Evolutionary conservation across 2,329 filamentous ascomycete genomes (phyloP), one percentile per base, ranked within the genome.

Genomic region (Colletotrichum horii): DNA sequence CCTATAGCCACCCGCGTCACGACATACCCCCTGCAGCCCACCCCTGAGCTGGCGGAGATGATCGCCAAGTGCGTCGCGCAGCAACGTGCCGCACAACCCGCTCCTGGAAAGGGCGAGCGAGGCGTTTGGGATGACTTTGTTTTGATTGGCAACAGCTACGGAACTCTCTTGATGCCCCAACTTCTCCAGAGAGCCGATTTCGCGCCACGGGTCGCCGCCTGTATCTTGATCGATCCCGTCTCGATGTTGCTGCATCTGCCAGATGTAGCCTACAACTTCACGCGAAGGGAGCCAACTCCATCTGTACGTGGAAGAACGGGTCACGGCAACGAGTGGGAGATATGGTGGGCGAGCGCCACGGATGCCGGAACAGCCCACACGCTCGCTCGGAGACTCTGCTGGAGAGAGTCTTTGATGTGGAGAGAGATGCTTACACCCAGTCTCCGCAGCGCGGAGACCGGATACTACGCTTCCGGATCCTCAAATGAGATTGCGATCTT

Each of bases 291-390:
- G 68, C 91, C 91, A 5, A 84, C 77, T 79, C 69, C 73, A 6
- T 72, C 73, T 16, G 11, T 66, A 4, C 73, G 73, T 26, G 73
- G 69, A 4, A 32, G 69, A 22, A 72, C 73, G 1, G 84, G 78
- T 80, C 84, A 74, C 74, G 92, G 93, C 12, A 94, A 93, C 77
- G 92, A 95, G 82, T 92, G 91, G 86, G 90, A 93, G 80, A 84
- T 95, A 12, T 84, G 95, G n/a, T 93, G 91, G 87, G 95, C 93
- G 78, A 94, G 94, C 81, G 93, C 91, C 8, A 92, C 89, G 71
- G 93, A 95, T 78, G 90, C 92, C 32, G 92, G 91, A 4, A 91
- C 94, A 2, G 89, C 93, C 9, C 88, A 93, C 71, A 91, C 90
- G 11, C 84, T 95, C 1, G 90, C 89, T 0, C 85, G 93, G 4